Conservation (phyloP, 352 stramenopile species). For the Phytopythium helicoides region DNA sequence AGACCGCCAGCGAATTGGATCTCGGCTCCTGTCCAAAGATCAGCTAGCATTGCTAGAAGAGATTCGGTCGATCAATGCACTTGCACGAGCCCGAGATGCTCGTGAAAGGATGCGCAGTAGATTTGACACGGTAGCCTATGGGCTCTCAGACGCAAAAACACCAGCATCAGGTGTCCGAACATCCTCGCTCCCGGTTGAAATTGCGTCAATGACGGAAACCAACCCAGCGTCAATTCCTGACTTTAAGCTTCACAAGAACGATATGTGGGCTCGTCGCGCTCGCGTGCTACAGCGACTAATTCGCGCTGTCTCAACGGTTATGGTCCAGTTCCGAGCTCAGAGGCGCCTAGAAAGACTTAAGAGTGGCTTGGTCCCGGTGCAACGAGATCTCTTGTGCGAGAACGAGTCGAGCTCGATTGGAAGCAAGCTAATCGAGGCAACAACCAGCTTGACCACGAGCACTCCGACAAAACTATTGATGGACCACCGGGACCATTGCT, state of each 20-base stretch:
- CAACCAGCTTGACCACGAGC: constrained; percentile 1
- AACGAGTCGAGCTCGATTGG: constrained; percentile 62
- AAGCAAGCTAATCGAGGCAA: constrained; percentile 14
- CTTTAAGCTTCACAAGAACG: constrained; percentile 88
- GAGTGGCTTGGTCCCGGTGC: constrained; percentile 43
- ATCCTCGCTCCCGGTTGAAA: constrained; percentile 44
- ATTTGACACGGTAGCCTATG: constrained; percentile 30
- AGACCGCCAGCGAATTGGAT: constrained; percentile 68
- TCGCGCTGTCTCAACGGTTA: constrained; percentile 65
- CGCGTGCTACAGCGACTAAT: constrained; percentile 67
- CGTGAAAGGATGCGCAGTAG: constrained; percentile 43
- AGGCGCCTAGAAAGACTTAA: constrained; percentile 52
- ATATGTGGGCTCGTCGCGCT: constrained; percentile 76
- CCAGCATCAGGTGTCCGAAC: constrained; percentile 13
- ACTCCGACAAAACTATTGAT: too few species aligned
- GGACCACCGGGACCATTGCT: too few species aligned
- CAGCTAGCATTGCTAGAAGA: constrained; percentile 46
- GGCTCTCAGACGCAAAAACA: not conserved
- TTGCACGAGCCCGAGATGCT: constrained; percentile 23
- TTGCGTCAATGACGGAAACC: constrained; percentile 6
- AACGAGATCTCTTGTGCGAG: constrained; percentile 50
- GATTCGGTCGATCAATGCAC: constrained; percentile 40
- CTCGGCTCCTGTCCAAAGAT: constrained; percentile 46
- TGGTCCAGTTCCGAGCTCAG: constrained; percentile 66
- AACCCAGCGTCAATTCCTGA: constrained; percentile 31